Percentiles rank a stretch among this genome's conserved stretches.
These are phyloP conservation scores for Craterostigma plantagineum DNA, from an alignment of 257 asterid genomes.

Conservation along the genomic window DNA sequence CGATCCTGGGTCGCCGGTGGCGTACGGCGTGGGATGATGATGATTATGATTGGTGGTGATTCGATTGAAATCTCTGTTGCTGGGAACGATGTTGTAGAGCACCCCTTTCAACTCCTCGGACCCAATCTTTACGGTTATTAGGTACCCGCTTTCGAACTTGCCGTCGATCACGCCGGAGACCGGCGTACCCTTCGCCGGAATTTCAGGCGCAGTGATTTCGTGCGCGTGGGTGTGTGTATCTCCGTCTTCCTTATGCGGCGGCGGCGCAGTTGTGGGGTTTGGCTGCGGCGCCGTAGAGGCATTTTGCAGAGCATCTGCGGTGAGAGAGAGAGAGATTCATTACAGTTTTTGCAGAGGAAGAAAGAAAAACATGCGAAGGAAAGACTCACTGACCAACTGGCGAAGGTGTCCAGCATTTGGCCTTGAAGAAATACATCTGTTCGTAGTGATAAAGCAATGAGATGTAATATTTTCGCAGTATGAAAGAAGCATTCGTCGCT, in stretches of 20 bases:
- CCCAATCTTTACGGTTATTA: slow-evolving; percentile 56
- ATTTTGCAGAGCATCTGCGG: slow-evolving; percentile 28
- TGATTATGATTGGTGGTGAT: slow-evolving; percentile 6
- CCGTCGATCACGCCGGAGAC: slow-evolving; percentile 75
- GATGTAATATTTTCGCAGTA: slow-evolving; percentile 65
- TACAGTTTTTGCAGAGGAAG: not conserved
- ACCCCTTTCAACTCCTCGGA: slow-evolving; percentile 61
- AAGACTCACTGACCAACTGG: slow-evolving; percentile 22
- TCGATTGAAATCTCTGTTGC: slow-evolving; percentile 6
- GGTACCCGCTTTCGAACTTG: slow-evolving; percentile 79
- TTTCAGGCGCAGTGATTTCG: too few species aligned
- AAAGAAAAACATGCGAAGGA: not conserved
- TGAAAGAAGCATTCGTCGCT: slow-evolving; percentile 80
- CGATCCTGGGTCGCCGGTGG: slow-evolving; percentile 16
- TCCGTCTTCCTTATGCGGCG: slow-evolving; percentile 8
- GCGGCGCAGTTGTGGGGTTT: slow-evolving; percentile 12
- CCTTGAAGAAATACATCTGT: slow-evolving; percentile 55
- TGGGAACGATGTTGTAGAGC: slow-evolving; percentile 43
- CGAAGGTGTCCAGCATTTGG: slow-evolving; percentile 43
- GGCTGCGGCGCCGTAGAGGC: slow-evolving; percentile 14
- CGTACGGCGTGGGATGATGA: too few species aligned
- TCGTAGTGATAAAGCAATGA: slow-evolving; percentile 70
- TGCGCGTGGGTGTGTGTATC: not conserved
- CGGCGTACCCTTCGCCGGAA: slow-evolving; percentile 17
- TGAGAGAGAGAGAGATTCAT: slow-evolving; percentile 4